Evolutionary conservation across 192 early-diverging fungal species (phyloP).

Genomic region (Gamsiella multidivaricata): DNA sequence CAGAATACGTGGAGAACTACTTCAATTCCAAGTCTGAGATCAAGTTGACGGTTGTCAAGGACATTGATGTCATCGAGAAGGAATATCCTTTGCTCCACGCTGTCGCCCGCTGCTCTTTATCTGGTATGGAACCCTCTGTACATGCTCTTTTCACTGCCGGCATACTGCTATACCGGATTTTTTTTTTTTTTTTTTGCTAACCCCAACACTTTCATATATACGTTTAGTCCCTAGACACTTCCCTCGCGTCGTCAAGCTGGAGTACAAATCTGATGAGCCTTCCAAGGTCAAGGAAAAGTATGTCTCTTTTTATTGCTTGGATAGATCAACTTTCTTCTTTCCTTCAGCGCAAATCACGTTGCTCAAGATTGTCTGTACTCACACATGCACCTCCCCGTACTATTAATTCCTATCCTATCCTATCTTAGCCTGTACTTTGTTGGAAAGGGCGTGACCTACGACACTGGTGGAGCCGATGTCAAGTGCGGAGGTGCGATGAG

Average conservation of each 20-base stretch:
- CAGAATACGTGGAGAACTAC: slow-evolving; percentile 72
- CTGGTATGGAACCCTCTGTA: slow-evolving; percentile 60
- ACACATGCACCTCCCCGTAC: no score
- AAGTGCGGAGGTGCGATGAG: slow-evolving; percentile 87
- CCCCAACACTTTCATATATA: neutral
- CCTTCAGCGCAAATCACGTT: no score
- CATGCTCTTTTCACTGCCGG: no score
- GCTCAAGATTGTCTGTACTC: no score
- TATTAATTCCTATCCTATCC: no score
- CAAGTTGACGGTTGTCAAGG: slow-evolving; percentile 72
- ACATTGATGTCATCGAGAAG: slow-evolving; percentile 74
- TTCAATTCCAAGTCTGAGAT: slow-evolving; percentile 67
- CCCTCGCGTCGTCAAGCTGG: slow-evolving; percentile 72
- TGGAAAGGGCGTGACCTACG: slow-evolving; percentile 92
- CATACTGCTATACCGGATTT: no score
- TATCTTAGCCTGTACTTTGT: slow-evolving; percentile 82
- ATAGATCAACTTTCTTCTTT: no score
- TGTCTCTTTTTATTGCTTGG: no score
- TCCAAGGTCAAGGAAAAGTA: slow-evolving; percentile 81
- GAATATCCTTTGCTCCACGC: slow-evolving; percentile 89
- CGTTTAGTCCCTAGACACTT: slow-evolving; percentile 68
- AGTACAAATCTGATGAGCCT: slow-evolving; percentile 77
- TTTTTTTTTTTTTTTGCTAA: no score
- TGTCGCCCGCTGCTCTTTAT: slow-evolving; percentile 76
- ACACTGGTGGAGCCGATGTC: slow-evolving; percentile 90